Evolutionary conservation across 2,329 filamentous ascomycete genomes (phyloP), one percentile per base, ranked within the genome.

Genomic region (Calonectria crousiana): DNA sequence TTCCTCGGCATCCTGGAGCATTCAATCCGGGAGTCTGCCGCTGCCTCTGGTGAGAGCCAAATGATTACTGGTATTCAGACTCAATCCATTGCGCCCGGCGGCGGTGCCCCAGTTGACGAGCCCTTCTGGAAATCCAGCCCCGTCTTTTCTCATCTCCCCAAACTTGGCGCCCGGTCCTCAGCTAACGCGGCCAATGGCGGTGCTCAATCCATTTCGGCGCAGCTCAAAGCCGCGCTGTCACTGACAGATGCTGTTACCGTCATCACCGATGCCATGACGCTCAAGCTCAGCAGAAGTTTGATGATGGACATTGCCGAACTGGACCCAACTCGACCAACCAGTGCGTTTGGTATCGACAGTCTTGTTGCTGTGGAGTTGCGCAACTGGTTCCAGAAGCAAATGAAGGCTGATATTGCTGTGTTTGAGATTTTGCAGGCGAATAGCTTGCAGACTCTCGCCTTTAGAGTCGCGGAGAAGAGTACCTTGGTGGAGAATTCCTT

Each of bases 331-430:
- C 51, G 58, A n/a, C 58, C 68, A 10, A 71, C 47, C 11, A 65
- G 58, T 26, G 44, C 56, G 8, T 53, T 53, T 20, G 68, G 58
- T 16, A 53, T 71, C 28, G 69, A 71, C 36, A 47, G 34, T 18
- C 62, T 71, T 18, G 69, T 71, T 8, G 69, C 69, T 14, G 51
- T 66, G n/a, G 69, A 71, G 62, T n/a, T 71, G 14, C 60, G 69
- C 23, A 71, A 66, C 16, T 71, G 69, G 69, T 47, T 71, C 16
- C 36, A 44, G n/a, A 71, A 66, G 28, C 26, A 66, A 10, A 58
- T 66, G 60, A 71, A 71, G 62, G 69, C 69, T 1, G 62, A 71
- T 18, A 56, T 71, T 58, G 49, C 69, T 9, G 51, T 71, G 0
- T 58, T 71, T 32, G 69, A 71, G 30, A 66, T 71, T 36, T 20